phyloP scores from a whole-genome alignment of 2,329 filamentous ascomycete species.

The Sporothrix globosa region DNA sequence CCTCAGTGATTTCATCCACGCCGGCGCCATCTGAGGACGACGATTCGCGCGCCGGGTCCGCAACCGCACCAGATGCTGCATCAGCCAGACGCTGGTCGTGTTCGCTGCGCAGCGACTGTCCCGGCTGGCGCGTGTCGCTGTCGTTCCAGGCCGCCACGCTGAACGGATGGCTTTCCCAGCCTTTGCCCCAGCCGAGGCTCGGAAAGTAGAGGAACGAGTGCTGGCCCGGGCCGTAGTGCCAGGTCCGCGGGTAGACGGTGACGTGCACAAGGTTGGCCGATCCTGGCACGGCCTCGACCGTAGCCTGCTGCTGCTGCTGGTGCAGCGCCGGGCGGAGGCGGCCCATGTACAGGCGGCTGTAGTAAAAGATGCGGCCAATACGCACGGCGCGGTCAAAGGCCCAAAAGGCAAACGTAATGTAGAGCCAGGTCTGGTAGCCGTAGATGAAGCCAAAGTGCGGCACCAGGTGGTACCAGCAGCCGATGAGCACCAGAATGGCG shows the following conservation, averaged over 20 bases:
- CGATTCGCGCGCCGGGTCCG: neutral
- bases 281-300: neutral
- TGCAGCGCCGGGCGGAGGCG: neutral
- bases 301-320: neutral
- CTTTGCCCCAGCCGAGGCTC: conserved; percentile 21
- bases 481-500: conserved; percentile 12
- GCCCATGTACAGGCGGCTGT: conserved; percentile 2
- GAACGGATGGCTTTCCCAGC: conserved; percentile 22
- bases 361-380: neutral
- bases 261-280: neutral
- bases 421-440: conserved; percentile 20
- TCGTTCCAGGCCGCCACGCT: conserved; percentile 20
- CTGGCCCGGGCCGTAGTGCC: conserved; percentile 12
- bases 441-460: conserved; percentile 21
- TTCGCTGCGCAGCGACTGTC: neutral
- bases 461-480: conserved; percentile 22
- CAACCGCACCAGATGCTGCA: neutral
- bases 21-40: neutral
- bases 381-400: neutral
- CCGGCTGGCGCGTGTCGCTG: neutral
- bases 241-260: conserved; percentile 1
- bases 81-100: neutral
- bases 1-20: neutral
- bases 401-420: conserved; percentile 12
- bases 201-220: conserved; percentile 16